Evolutionary conservation across 2,329 filamentous ascomycete species (phyloP).

Genomic region (Pestalotiopsis sp.): DNA sequence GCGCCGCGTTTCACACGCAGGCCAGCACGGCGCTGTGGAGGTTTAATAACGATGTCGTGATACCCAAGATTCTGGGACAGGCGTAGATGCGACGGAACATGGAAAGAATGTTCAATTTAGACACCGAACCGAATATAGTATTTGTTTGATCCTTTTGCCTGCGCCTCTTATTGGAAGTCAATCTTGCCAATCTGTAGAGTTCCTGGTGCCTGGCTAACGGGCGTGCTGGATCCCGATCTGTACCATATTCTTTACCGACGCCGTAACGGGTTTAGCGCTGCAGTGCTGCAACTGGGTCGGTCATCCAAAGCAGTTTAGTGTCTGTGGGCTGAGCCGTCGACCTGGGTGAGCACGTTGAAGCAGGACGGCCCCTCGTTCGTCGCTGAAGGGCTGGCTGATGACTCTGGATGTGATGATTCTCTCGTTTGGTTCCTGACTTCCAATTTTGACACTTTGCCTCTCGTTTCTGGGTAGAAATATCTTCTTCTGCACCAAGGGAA

Average conservation of each 20-base stretch:
- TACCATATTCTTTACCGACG: slow-evolving; percentile 22
- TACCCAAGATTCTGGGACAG: background rate
- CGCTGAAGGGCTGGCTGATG: background rate
- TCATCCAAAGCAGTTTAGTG: slow-evolving; percentile 30
- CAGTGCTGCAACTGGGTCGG: slow-evolving; percentile 21
- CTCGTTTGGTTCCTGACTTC: too few species aligned
- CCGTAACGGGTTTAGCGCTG: slow-evolving; percentile 22
- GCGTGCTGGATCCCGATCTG: background rate
- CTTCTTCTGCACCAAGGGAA: too few species aligned
- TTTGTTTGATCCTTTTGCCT: background rate
- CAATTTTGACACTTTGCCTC: background rate
- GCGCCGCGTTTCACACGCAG: slow-evolving; percentile 3
- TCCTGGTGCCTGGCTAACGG: background rate
- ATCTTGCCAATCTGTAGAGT: background rate
- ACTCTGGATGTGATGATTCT: background rate
- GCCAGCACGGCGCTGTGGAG: background rate
- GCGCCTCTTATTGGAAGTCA: background rate
- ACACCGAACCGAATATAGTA: background rate
- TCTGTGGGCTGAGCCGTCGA: slow-evolving; percentile 20
- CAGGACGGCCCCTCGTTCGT: slow-evolving; percentile 14
- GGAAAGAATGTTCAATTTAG: background rate
- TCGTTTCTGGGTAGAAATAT: too few species aligned
- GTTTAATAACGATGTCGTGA: background rate
- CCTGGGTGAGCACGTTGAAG: slow-evolving; percentile 18
- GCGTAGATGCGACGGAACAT: background rate